Evolutionary conservation across 2,329 filamentous ascomycete genomes (phyloP).

Genomic region (Nakataea oryzae): DNA sequence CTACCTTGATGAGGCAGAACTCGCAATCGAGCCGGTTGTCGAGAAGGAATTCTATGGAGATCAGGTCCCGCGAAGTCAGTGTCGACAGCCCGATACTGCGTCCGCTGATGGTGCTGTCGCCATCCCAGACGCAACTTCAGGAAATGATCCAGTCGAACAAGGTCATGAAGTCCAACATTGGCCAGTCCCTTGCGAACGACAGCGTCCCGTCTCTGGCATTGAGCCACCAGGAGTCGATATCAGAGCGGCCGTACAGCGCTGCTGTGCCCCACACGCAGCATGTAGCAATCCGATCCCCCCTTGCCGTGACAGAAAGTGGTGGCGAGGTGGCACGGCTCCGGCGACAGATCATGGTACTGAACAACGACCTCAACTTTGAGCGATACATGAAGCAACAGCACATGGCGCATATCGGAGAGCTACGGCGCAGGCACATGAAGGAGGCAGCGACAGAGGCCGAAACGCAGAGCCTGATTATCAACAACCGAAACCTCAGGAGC

Average conservation of each 20-base stretch:
- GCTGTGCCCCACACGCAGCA: constrained; percentile 19
- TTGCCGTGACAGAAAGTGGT: background rate
- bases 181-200: constrained; percentile 46
- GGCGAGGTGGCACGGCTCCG: constrained; percentile 48
- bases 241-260: constrained; percentile 20
- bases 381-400: constrained; percentile 77
- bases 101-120: constrained; percentile 33
- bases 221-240: constrained; percentile 35
- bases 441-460: constrained; percentile 74
- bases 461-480: constrained; percentile 69
- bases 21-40: constrained; percentile 44
- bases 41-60: constrained; percentile 32
- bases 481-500: constrained; percentile 62
- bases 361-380: constrained; percentile 76
- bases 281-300: constrained; percentile 4
- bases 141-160: constrained; percentile 52
- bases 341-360: constrained; percentile 63
- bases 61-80: constrained; percentile 24
- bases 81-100: constrained; percentile 55
- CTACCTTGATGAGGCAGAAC: constrained; percentile 26
- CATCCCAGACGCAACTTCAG: constrained; percentile 45
- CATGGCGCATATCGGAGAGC: constrained; percentile 67
- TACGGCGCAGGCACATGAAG: constrained; percentile 63
- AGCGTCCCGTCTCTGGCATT: constrained; percentile 43
- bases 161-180: constrained; percentile 42